Percentiles rank a stretch among this genome's conserved stretches.
Conservation (phyloP, 1,284 basidiomycete genomes). For the Apiotrichum porosum region DNA sequence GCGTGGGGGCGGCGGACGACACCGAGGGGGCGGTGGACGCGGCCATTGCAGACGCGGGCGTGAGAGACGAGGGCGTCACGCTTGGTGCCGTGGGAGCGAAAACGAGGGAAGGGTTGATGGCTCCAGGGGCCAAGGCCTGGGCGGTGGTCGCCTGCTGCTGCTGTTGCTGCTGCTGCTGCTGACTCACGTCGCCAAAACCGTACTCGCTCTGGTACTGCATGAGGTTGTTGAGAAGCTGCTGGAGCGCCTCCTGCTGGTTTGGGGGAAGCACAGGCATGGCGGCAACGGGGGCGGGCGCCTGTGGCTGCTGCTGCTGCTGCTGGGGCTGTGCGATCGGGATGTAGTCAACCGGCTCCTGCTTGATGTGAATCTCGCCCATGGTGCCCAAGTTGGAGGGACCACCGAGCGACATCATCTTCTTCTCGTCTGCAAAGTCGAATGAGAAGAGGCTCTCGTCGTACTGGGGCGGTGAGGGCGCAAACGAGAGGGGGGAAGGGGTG, state of each 20-base stretch:
- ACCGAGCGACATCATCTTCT: constrained; percentile 6
- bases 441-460: constrained; percentile 28
- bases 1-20: neutral
- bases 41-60: neutral
- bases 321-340: neutral
- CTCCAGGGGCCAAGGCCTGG: neutral
- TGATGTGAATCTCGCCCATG: constrained; percentile 25
- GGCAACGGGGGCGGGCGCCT: neutral
- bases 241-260: constrained; percentile 40
- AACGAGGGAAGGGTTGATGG: constrained; percentile 29
- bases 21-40: neutral
- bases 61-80: constrained; percentile 4
- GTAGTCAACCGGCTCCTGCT: constrained; percentile 38
- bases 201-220: constrained; percentile 35
- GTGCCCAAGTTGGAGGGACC: constrained; percentile 1
- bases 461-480: constrained; percentile 14
- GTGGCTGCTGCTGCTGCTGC: neutral
- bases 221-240: constrained; percentile 37
- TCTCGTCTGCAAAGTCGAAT: constrained; percentile 27
- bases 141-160: too few relatives aligned
- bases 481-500: constrained; percentile 37
- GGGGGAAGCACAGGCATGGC: constrained; percentile 21
- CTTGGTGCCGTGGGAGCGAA: neutral
- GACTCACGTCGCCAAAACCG: constrained; percentile 19
- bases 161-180: neutral